Percentiles rank a stretch among this genome's conserved stretches.
These are phyloP conservation scores for Syzygium grande DNA, from an alignment of 345 rosid species.

Conservation along the genomic window DNA sequence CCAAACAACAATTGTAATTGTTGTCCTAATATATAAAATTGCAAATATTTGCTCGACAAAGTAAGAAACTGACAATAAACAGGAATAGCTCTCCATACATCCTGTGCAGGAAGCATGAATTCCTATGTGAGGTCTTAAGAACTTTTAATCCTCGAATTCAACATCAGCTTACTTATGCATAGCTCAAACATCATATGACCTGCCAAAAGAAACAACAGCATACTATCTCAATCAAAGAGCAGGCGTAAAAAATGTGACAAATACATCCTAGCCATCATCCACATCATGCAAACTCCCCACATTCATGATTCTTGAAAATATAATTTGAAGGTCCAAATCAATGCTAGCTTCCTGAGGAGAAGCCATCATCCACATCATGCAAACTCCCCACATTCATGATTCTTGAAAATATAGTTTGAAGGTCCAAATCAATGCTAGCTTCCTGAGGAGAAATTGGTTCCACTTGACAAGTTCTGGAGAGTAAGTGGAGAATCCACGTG, in stretches of 20 bases:
- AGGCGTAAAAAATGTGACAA: no score
- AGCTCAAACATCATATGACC: not conserved
- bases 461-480: no score
- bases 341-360: no score
- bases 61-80: not conserved
- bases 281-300: not conserved
- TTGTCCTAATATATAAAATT: not conserved
- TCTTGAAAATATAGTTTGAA: no score
- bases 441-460: no score
- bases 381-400: not conserved
- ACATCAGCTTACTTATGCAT: not conserved
- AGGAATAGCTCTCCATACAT: not conserved
- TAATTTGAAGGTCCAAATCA: no score
- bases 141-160: not conserved
- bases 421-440: no score
- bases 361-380: not conserved
- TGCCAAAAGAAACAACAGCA: not conserved
- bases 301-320: no score
- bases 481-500: not conserved
- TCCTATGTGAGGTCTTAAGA: not conserved
- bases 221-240: not conserved
- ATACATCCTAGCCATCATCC: not conserved
- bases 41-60: not conserved
- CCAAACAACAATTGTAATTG: not conserved
- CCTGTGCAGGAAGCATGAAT: not conserved